phyloP scores from a whole-genome alignment of 1,284 basidiomycete species.

The Irpex rosettiformis region DNA sequence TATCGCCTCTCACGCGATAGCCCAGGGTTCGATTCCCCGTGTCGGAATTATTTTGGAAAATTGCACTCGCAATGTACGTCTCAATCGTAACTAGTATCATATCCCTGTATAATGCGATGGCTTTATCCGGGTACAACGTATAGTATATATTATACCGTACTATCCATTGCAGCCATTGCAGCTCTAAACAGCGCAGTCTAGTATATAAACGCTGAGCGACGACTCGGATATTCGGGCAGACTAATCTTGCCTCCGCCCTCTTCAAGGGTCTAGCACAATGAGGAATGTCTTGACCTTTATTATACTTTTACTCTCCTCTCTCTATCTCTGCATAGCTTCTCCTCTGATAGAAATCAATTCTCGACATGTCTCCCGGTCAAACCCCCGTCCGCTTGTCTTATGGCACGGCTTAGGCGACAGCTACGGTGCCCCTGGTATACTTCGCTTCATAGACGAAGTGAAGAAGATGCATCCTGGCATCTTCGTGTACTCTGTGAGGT shows the following conservation, averaged over 20 bases:
- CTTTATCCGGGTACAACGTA: too few relatives aligned
- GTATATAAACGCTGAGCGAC: too few relatives aligned
- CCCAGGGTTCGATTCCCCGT: slow-evolving; percentile 26
- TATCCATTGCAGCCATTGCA: too few relatives aligned
- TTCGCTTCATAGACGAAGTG: slow-evolving; percentile 65
- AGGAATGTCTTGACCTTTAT: background rate
- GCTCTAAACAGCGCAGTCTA: too few relatives aligned
- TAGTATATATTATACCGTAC: too few relatives aligned
- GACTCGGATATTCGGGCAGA: too few relatives aligned
- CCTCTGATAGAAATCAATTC: background rate
- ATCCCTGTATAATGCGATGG: background rate
- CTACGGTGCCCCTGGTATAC: slow-evolving; percentile 63
- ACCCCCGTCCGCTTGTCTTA: slow-evolving; percentile 72
- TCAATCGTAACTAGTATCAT: background rate
- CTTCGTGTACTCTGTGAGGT: slow-evolving; percentile 79
- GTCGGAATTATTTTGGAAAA: slow-evolving; percentile 14
- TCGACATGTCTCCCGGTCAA: background rate
- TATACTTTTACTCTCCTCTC: background rate
- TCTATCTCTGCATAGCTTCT: background rate
- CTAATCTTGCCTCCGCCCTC: background rate
- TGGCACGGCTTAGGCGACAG: slow-evolving; percentile 93
- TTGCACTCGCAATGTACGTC: background rate
- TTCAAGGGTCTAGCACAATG: background rate
- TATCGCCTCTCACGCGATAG: slow-evolving; percentile 22
- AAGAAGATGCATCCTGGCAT: slow-evolving; percentile 78